phyloP scores from a whole-genome alignment of 2,329 filamentous ascomycete genomes.

The Atkinsonella hypoxylon region DNA sequence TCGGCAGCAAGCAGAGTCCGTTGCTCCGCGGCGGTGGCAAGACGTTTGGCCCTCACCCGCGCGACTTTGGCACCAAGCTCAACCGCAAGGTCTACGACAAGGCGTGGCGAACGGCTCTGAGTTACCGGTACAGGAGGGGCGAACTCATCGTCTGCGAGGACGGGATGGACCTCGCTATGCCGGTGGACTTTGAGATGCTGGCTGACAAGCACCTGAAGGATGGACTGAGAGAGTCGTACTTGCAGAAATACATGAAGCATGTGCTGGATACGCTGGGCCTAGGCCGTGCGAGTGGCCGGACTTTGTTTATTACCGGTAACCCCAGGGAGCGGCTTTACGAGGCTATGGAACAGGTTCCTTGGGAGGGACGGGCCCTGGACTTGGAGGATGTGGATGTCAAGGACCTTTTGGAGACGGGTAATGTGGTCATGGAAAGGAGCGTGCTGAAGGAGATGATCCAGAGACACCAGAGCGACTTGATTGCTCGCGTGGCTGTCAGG shows the following conservation, averaged over 20 bases:
- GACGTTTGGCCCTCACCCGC: slow-evolving; percentile 76
- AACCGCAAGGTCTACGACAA: slow-evolving; percentile 88
- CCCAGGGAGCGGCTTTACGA: slow-evolving; percentile 51
- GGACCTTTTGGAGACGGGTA: slow-evolving; percentile 74
- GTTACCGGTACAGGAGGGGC: slow-evolving; percentile 77
- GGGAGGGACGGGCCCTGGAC: slow-evolving; percentile 57
- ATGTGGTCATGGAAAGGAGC: slow-evolving; percentile 73
- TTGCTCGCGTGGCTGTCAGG: slow-evolving; percentile 33
- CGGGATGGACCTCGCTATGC: slow-evolving; percentile 53
- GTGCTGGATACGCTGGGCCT: slow-evolving; percentile 62
- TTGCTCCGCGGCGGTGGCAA: slow-evolving; percentile 78
- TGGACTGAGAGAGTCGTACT: slow-evolving; percentile 42
- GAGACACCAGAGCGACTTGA: slow-evolving; percentile 57
- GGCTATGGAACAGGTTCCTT: slow-evolving; percentile 50
- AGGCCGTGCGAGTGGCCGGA: slow-evolving; percentile 55
- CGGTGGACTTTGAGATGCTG: slow-evolving; percentile 35
- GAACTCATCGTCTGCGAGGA: slow-evolving; percentile 80
- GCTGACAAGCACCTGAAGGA: slow-evolving; percentile 31
- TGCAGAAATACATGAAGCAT: slow-evolving; percentile 49
- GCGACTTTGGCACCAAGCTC: slow-evolving; percentile 78
- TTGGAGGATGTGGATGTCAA: slow-evolving; percentile 87
- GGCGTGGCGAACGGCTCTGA: slow-evolving; percentile 88
- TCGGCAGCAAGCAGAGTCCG: slow-evolving; percentile 71
- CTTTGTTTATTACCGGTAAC: slow-evolving; percentile 59
- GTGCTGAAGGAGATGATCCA: slow-evolving; percentile 67